Base-by-base conservation (phyloP, 768 basidiomycete species). In the Pleurotus platypus region DNA sequence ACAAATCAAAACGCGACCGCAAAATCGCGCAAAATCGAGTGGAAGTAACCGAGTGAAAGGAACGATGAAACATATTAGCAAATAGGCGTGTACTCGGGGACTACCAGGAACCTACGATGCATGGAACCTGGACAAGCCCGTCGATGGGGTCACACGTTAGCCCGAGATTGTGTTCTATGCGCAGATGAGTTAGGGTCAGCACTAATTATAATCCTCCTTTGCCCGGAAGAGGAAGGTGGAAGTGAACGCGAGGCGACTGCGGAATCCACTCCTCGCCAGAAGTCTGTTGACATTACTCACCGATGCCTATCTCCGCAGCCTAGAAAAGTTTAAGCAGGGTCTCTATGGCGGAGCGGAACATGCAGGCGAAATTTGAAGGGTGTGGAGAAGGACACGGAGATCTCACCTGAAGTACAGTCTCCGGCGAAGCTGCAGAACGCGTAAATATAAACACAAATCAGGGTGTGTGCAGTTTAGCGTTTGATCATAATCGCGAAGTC, bases 81-180 rank as follows among this genome's bases (percentile, higher is more conserved):
- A 22, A 39, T 46, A 35, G 11, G 12, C 20, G 49, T 30, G 22
- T 24, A 16, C 22, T 43, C 20, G 46, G 24, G 38, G 30, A 35
- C 30, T 11, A 35, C 30, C 30, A 11, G 30, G 30, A 49, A 72
- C 87, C 65, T 71, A 94, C 94, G 57, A 97, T 97, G 67, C 96
- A 98, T 5, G 95, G 95, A 6, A 97, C 92, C 68, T 97, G 93
- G 2, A 96, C 94, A 9, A 95, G 79, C 0, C 94, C 93, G 62
- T 92, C 92, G 56, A 94, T 91, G 4, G 95, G 95, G 70, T 97
- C 94, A 66, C 95, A 98, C 2, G 95, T 98, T 56, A 98, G 70
- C 2, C 92, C 91, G 12, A 92, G 75, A 64, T 91, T 90, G 64
- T 94, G 91, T 69, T 92, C 90, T 90, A 59, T 54, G 49, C 18